A percentile compares a stretch with the other conserved stretches of the same genome.
Evolutionary conservation across 176 grass and related monocot genomes (phyloP).

Genomic region (Themeda triandra): DNA sequence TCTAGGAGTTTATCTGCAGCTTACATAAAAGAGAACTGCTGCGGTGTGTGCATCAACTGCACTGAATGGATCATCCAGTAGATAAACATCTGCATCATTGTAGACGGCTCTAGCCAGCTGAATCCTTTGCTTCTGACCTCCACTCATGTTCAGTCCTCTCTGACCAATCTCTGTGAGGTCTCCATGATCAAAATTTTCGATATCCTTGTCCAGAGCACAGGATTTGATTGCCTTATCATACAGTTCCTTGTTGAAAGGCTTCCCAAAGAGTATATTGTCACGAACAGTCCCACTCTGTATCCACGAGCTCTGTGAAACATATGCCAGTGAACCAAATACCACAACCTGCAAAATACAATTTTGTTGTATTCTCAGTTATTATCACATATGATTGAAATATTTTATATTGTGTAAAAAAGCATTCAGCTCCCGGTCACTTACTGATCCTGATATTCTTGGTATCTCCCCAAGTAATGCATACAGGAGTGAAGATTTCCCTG

Average conservation of each 20-base stretch:
- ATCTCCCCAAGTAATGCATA: slow-evolving; percentile 85
- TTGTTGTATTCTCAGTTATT: background rate
- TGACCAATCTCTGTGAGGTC: slow-evolving; percentile 93
- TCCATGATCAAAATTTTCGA: slow-evolving; percentile 72
- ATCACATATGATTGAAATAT: background rate
- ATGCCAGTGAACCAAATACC: slow-evolving; percentile 69
- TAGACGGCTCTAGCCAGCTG: slow-evolving; percentile 95
- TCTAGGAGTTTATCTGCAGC: background rate
- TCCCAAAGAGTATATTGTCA: slow-evolving; percentile 91
- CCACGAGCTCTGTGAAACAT: slow-evolving; percentile 91
- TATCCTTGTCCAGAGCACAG: slow-evolving; percentile 88
- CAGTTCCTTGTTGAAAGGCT: slow-evolving; percentile 50
- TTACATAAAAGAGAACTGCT: slow-evolving; percentile 90
- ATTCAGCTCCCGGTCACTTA: slow-evolving; percentile 33
- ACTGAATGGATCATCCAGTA: slow-evolving; percentile 93
- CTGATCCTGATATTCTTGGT: slow-evolving; percentile 69
- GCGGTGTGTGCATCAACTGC: slow-evolving; percentile 86
- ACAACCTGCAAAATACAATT: slow-evolving; percentile 53
- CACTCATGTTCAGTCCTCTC: slow-evolving; percentile 97
- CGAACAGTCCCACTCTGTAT: slow-evolving; percentile 88
- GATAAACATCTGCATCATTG: slow-evolving; percentile 70
- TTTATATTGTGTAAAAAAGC: background rate
- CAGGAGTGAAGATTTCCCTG: slow-evolving; percentile 83
- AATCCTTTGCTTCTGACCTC: slow-evolving; percentile 97
- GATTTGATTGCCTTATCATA: slow-evolving; percentile 67